These are phyloP conservation scores for Hyphopichia pseudoburtonii DNA, from an alignment of 1,139 yeast genomes.

Conservation along the genomic window DNA sequence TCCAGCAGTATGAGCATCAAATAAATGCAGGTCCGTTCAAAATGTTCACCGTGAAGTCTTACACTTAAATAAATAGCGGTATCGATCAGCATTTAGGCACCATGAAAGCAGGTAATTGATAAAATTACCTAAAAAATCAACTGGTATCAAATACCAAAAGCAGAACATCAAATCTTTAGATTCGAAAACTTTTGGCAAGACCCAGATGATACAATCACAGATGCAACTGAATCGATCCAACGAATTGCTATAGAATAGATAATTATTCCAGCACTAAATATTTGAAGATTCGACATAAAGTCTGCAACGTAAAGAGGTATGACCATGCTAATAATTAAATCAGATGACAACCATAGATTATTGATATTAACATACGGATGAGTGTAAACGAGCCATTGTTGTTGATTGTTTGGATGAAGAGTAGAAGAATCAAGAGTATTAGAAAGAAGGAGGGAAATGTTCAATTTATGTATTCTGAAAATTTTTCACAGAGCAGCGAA, in stretches of 20 bases:
- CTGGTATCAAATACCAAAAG: slow-evolving; percentile 4
- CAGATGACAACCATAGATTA: not conserved
- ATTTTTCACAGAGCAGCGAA: no score
- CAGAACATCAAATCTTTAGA: not conserved
- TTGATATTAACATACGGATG: slow-evolving; percentile 57
- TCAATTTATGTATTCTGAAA: slow-evolving; percentile 10
- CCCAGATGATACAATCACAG: slow-evolving; percentile 16
- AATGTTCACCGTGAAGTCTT: not conserved
- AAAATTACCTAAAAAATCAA: slow-evolving; percentile 2
- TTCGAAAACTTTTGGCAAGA: slow-evolving; percentile 33
- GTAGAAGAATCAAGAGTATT: slow-evolving; percentile 9
- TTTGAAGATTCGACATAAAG: slow-evolving; percentile 5
- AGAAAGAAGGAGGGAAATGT: not conserved
- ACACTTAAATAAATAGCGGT: slow-evolving; percentile 12
- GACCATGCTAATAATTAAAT: no score
- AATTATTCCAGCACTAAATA: slow-evolving; percentile 7
- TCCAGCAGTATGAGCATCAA: slow-evolving; percentile 8
- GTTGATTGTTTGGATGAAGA: slow-evolving; percentile 26
- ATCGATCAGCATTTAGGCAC: slow-evolving; percentile 11
- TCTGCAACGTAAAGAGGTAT: no score
- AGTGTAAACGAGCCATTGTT: slow-evolving; percentile 81
- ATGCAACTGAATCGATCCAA: slow-evolving; percentile 11
- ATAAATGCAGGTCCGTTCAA: not conserved
- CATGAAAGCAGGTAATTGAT: not conserved
- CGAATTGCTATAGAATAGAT: no score